Percentiles rank a stretch among this genome's conserved stretches.
Evolutionary conservation across 768 basidiomycete species (phyloP).

Genomic region (Auricularia cornea): DNA sequence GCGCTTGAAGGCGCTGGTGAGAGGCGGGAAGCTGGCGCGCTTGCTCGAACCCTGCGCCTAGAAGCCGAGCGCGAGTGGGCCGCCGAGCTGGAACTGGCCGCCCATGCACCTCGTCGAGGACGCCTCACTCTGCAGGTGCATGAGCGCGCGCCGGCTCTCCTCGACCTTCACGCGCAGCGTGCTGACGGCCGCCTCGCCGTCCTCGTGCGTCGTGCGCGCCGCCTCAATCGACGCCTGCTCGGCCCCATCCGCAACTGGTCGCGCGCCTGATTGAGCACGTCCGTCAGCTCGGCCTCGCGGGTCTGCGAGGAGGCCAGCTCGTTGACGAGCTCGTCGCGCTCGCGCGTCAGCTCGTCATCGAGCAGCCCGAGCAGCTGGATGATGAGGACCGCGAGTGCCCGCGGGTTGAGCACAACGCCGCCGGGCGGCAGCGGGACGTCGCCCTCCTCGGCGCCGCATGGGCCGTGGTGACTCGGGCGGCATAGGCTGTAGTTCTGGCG

Average conservation of each 20-base stretch:
- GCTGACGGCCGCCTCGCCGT: conserved; percentile 69
- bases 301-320: conserved; percentile 41
- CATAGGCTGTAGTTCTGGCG: too few species aligned
- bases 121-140: conserved; percentile 74
- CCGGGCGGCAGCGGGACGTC: background rate
- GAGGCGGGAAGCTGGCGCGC: conserved; percentile 66
- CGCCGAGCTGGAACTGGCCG: conserved; percentile 29
- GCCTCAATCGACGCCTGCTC: conserved; percentile 18
- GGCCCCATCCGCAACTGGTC: conserved; percentile 7
- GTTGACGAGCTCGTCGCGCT: conserved; percentile 58
- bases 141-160: conserved; percentile 79
- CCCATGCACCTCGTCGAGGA: conserved; percentile 40
- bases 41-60: conserved; percentile 44
- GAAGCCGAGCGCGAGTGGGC: conserved; percentile 39
- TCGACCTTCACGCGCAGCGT: conserved; percentile 78
- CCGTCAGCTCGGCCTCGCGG: conserved; percentile 52
- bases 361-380: conserved; percentile 62
- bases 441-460: conserved; percentile 6
- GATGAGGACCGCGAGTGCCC: conserved; percentile 68
- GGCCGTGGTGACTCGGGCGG: too few species aligned
- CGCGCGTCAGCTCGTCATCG: conserved; percentile 52
- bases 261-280: conserved; percentile 44
- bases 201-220: conserved; percentile 32
- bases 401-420: conserved; percentile 48
- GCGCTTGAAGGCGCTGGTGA: conserved; percentile 43